A percentile compares a stretch with the other conserved stretches of the same genome.
Conservation (phyloP, 2,329 filamentous ascomycete genomes). For the Fusarium azukiicola region DNA sequence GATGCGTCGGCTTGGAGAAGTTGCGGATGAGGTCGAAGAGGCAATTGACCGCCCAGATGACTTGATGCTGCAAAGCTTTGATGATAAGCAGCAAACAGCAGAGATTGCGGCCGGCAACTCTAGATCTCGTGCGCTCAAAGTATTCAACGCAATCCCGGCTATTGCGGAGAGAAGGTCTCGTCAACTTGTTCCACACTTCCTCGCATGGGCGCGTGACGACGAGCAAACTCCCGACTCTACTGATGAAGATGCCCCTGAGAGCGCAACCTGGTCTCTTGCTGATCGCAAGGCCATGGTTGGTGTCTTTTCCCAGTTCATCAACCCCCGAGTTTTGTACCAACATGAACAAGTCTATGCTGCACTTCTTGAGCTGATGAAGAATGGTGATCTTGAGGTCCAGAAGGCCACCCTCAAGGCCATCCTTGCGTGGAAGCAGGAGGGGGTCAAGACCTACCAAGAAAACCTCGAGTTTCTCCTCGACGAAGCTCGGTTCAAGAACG, state of each 20-base stretch:
- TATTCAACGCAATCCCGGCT: slow-evolving; percentile 86
- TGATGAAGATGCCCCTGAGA: slow-evolving; percentile 60
- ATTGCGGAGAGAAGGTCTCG: slow-evolving; percentile 94
- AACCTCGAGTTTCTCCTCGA: slow-evolving; percentile 93
- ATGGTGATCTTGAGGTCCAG: slow-evolving; percentile 95
- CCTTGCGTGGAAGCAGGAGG: slow-evolving; percentile 92
- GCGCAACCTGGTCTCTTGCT: slow-evolving; percentile 83
- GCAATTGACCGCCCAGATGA: slow-evolving; percentile 75
- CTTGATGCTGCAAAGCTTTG: slow-evolving; percentile 82
- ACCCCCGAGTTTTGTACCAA: slow-evolving; percentile 91
- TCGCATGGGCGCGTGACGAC: slow-evolving; percentile 86
- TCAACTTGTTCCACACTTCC: slow-evolving; percentile 90
- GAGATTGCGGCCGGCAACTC: slow-evolving; percentile 76
- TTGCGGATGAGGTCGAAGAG: slow-evolving; percentile 73
- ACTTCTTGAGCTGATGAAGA: slow-evolving; percentile 87
- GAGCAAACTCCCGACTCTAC: slow-evolving; percentile 63
- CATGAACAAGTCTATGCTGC: slow-evolving; percentile 88
- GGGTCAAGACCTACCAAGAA: slow-evolving; percentile 89
- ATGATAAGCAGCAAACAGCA: slow-evolving; percentile 79
- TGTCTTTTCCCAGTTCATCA: slow-evolving; percentile 91
- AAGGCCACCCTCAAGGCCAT: slow-evolving; percentile 91
- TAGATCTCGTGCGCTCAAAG: slow-evolving; percentile 88
- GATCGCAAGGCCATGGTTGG: slow-evolving; percentile 92
- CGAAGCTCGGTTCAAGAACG: slow-evolving; percentile 94
- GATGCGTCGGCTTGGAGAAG: slow-evolving; percentile 77